phyloP scores from a whole-genome alignment of 257 asterid species.

The Echium plantagineum region DNA sequence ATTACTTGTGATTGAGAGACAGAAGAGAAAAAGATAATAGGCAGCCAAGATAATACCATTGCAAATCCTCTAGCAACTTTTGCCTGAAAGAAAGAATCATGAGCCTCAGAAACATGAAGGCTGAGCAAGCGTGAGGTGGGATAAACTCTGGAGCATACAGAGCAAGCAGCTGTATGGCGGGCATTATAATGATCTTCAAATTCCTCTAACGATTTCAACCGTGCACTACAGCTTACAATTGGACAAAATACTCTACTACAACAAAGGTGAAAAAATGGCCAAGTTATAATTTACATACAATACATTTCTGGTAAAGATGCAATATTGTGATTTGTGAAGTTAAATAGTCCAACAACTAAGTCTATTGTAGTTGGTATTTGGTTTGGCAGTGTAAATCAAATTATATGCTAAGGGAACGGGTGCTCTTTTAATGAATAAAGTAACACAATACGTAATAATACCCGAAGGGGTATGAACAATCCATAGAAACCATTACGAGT shows the following conservation, averaged over 20 bases:
- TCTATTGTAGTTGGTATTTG: too few relatives aligned
- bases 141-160: constrained; percentile 82
- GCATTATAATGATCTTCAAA: constrained; percentile 82
- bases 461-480: too few relatives aligned
- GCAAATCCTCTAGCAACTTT: constrained; percentile 82
- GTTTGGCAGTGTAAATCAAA: too few relatives aligned
- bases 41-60: constrained; percentile 55
- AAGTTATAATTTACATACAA: not conserved
- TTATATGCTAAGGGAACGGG: too few relatives aligned
- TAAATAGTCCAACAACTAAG: too few relatives aligned
- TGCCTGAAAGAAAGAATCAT: constrained; percentile 93
- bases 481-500: too few relatives aligned
- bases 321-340: too few relatives aligned
- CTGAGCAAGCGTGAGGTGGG: constrained; percentile 87
- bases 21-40: constrained; percentile 5
- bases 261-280: not conserved
- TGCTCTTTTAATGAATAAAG: too few relatives aligned
- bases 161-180: constrained; percentile 87
- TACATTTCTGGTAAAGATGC: not conserved
- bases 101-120: constrained; percentile 87
- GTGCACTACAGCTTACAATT: constrained; percentile 73
- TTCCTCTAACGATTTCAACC: constrained; percentile 55
- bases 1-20: too few relatives aligned
- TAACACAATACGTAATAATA: too few relatives aligned
- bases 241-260: constrained; percentile 62